Conservation (phyloP, 345 rosid genomes). For the Bruguiera sexangula region DNA sequence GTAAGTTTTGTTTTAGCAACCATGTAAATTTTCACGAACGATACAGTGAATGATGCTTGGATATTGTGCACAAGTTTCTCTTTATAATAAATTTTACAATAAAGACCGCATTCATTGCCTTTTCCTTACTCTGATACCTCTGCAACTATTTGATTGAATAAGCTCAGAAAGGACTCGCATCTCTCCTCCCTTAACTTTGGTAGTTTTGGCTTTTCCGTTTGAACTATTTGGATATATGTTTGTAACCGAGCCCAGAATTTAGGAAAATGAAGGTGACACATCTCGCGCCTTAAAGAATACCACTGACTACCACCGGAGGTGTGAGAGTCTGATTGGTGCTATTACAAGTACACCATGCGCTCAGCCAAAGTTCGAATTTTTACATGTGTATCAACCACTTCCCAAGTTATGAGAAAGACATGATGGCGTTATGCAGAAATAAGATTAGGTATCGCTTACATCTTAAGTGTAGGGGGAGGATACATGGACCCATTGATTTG, state of each 20-base stretch:
- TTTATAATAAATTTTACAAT: neutral
- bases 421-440: too few relatives aligned
- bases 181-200: constrained; percentile 21
- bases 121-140: neutral
- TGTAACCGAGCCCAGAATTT: constrained; percentile 23
- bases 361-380: too few relatives aligned
- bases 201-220: constrained; percentile 46
- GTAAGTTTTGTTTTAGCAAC: neutral
- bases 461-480: too few relatives aligned
- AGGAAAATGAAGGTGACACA: constrained; percentile 25
- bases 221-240: constrained; percentile 42
- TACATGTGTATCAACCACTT: too few relatives aligned
- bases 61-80: constrained; percentile 1
- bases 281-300: constrained; percentile 21
- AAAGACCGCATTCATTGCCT: neutral
- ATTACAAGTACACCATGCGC: too few relatives aligned
- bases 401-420: neutral
- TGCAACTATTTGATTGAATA: constrained; percentile 40
- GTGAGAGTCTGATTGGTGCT: too few relatives aligned
- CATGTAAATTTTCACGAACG: neutral
- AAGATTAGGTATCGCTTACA: too few relatives aligned
- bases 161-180: constrained; percentile 17
- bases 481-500: too few relatives aligned
- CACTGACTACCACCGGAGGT: constrained; percentile 18
- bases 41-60: neutral